Evolutionary conservation across 495 filamentous ascomycete genomes (phyloP), one percentile per base, ranked within the genome.

Genomic region (Penicillium longicatenatum): DNA sequence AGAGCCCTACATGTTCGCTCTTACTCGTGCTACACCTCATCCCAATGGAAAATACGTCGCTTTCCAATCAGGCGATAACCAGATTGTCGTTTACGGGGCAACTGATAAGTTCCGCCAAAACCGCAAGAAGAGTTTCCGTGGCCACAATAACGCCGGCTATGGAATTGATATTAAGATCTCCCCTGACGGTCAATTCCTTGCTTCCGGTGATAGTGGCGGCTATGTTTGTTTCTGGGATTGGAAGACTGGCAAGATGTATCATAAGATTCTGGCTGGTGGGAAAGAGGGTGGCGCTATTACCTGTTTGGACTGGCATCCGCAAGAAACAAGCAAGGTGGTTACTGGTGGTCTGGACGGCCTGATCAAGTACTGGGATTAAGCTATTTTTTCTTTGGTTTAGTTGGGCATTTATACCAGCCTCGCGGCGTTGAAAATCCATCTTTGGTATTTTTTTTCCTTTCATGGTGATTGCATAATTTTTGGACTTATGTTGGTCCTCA

Each of bases 171-270:
- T 98, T 48, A 86, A 86, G 39, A 88, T 93, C 71, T 89, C 85
- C 54, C 94, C 94, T 1, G 94, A 97, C 66, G 94, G 94, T 3
- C 89, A 93, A 66, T 92, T 97, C 67, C 79, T 98, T 50, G 85
- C 80, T 12, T 87, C 82, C 33, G 94, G 94, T 53, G 95, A 98
- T 70, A 87, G 80, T 39, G 92, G 80, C 39, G 94, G 94, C 21
- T 97, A 83, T 63, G 86, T 93, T 44, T 97, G 90, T 72, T 97
- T 96, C 76, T 98, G 93, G 93, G 93, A 97, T 71, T 98, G 90
- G 86, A 98, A 98, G 84, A 97, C 91, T 37, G 92, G 93, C 65
- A 98, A 96, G 75, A 91, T 98, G 90, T 97, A 89, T 72, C 89
- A 94, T 73, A 98, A 98, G 84, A 84, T 98, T 52, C 78, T 88